Conservation (phyloP, 148 eudicot genomes). For the Selenicereus undatus region DNA sequence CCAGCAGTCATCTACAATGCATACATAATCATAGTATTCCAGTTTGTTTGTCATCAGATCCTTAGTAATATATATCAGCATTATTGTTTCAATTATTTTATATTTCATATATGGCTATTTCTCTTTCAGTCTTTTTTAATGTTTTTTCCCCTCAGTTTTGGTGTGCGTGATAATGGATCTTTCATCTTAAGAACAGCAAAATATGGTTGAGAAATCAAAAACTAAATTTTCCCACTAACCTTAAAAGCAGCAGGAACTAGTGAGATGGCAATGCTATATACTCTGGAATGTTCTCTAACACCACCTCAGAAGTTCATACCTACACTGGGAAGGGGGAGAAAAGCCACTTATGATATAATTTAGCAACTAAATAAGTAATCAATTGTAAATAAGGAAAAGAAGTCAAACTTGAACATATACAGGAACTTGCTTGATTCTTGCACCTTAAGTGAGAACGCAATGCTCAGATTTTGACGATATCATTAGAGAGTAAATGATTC, state of each 20-base stretch:
- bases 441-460: not conserved
- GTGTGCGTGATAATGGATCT: not conserved
- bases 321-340: constrained; percentile 1
- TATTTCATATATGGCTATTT: not conserved
- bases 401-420: no score
- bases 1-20: not conserved
- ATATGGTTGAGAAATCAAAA: not conserved
- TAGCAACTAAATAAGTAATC: not conserved
- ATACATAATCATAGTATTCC: not conserved
- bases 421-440: not conserved
- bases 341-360: not conserved
- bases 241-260: not conserved
- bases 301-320: not conserved
- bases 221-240: constrained; percentile 13
- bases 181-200: not conserved
- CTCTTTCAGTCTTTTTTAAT: not conserved
- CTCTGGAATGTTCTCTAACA: not conserved
- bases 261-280: not conserved
- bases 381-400: not conserved
- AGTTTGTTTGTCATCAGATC: no score
- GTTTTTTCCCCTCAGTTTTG: not conserved
- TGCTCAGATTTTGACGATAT: not conserved
- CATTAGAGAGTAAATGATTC: not conserved
- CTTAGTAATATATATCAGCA: not conserved
- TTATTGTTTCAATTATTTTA: not conserved